phyloP scores from a whole-genome alignment of 257 asterid genomes.

The Solanum pimpinellifolium region DNA sequence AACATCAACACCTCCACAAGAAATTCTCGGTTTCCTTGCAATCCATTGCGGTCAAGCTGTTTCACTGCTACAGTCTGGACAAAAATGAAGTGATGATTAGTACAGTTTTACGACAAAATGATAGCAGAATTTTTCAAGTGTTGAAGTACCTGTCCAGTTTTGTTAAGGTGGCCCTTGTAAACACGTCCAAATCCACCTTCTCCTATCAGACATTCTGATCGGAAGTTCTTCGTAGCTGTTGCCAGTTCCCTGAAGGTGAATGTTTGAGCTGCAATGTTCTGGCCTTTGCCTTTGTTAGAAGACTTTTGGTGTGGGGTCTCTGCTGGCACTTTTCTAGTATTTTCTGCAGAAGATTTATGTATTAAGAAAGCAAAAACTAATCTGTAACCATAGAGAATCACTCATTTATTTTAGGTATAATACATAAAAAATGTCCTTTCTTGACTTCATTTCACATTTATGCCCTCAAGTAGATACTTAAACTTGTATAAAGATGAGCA shows the following conservation, averaged over 20 bases:
- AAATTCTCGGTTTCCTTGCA: constrained; percentile 88
- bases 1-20: constrained; percentile 91
- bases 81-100: background rate
- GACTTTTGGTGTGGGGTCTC: constrained; percentile 13
- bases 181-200: constrained; percentile 96
- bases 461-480: too few relatives aligned
- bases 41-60: constrained; percentile 86
- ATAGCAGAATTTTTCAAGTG: background rate
- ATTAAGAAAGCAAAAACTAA: background rate
- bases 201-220: constrained; percentile 69
- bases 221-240: constrained; percentile 76
- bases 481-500: too few relatives aligned
- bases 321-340: constrained; percentile 1
- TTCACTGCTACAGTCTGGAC: constrained; percentile 68
- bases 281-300: constrained; percentile 13
- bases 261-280: constrained; percentile 64
- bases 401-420: background rate
- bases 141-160: constrained; percentile 46
- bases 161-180: constrained; percentile 59
- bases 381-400: background rate
- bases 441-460: background rate
- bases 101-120: background rate
- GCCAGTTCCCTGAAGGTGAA: constrained; percentile 84
- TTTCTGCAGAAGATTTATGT: constrained; percentile 7
- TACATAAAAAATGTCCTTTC: background rate